A percentile compares a stretch with the other conserved stretches of the same genome.
These are phyloP conservation scores for Ilex aquifolium DNA, from an alignment of 257 asterid genomes.

Conservation along the genomic window DNA sequence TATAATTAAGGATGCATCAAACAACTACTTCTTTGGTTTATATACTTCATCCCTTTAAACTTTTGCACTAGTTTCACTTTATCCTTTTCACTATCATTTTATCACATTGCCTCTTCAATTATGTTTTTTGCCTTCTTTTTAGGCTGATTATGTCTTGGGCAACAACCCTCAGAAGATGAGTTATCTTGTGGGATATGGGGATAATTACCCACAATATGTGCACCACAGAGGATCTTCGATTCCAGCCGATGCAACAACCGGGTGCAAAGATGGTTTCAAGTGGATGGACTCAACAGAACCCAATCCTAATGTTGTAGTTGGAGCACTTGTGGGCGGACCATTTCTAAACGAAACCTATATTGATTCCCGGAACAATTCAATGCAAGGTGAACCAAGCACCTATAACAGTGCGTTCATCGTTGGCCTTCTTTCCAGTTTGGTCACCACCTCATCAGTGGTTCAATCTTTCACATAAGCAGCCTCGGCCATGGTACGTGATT, in stretches of 20 bases:
- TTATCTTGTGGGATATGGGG: conserved; percentile 79
- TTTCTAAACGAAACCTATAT: conserved; percentile 62
- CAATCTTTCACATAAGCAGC: conserved; percentile 38
- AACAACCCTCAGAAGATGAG: conserved; percentile 75
- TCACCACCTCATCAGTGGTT: conserved; percentile 51
- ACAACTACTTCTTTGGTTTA: too few relatives aligned
- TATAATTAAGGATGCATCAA: too few relatives aligned
- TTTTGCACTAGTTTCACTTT: too few relatives aligned
- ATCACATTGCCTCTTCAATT: too few relatives aligned
- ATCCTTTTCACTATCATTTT: too few relatives aligned
- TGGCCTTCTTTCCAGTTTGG: conserved; percentile 80
- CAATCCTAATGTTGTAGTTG: conserved; percentile 71
- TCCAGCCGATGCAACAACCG: conserved; percentile 40
- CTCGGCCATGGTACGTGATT: not conserved
- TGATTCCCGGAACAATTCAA: conserved; percentile 76
- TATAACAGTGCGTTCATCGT: conserved; percentile 69
- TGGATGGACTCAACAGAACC: conserved; percentile 61
- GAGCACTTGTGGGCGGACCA: conserved; percentile 93
- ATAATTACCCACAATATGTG: conserved; percentile 60
- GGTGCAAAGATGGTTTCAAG: conserved; percentile 80
- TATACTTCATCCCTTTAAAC: too few relatives aligned
- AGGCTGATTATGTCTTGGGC: conserved; percentile 80
- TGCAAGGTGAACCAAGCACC: conserved; percentile 83
- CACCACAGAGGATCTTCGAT: conserved; percentile 98
- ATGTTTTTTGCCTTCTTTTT: conserved; percentile 2